Evolutionary conservation across 768 basidiomycete genomes (phyloP).

Genomic region (Agaricus blazei): DNA sequence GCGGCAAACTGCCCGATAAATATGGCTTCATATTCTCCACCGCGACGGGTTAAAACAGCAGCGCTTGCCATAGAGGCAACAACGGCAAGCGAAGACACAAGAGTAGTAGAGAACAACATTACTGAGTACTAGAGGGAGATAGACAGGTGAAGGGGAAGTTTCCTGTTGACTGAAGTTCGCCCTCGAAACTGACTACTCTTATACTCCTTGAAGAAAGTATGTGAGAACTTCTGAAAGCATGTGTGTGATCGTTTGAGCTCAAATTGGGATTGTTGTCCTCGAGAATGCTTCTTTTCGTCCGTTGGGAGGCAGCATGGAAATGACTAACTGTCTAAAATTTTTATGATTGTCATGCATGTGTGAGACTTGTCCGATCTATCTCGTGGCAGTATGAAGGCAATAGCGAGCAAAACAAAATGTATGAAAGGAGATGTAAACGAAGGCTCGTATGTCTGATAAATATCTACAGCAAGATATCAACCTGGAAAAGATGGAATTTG

Average conservation of each 20-base stretch:
- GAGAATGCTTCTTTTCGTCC: neutral
- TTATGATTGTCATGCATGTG: neutral
- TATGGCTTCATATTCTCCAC: too few species aligned
- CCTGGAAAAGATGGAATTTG: neutral
- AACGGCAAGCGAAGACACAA: neutral
- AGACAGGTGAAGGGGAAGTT: neutral
- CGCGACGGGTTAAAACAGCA: neutral
- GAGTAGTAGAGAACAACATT: constrained; percentile 4
- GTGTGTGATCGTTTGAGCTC: neutral
- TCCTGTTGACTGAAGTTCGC: neutral
- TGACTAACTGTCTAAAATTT: neutral
- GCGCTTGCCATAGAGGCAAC: constrained; percentile 7
- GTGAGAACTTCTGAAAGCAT: neutral
- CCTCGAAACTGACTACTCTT: neutral
- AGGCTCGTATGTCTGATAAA: neutral
- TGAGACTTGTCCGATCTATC: neutral
- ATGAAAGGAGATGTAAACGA: neutral
- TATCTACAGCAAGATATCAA: neutral
- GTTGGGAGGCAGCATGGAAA: neutral
- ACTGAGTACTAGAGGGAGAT: neutral
- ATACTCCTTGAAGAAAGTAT: neutral
- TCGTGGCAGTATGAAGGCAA: too few species aligned
- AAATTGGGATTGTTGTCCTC: neutral
- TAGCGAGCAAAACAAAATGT: too few species aligned
- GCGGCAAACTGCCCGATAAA: constrained; percentile 20